Evolutionary conservation across 352 stramenopile species (phyloP).

Genomic region (Pythium rhizo-oryzae): DNA sequence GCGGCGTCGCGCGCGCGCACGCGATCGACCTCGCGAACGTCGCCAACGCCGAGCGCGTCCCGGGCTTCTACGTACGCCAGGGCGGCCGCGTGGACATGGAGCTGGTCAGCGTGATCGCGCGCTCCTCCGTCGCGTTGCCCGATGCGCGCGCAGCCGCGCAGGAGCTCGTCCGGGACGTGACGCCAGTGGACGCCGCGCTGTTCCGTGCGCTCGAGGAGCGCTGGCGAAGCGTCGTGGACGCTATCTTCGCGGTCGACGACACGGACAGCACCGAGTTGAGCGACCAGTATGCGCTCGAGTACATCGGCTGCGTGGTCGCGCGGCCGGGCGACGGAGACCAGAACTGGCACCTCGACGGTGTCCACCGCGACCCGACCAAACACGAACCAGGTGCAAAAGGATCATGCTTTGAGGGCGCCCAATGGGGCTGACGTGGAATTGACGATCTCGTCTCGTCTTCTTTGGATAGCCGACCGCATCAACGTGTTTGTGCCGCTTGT

Average conservation of each 20-base stretch:
- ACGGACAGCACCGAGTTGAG: background rate
- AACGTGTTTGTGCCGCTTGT: conserved; percentile 81
- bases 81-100: conserved; percentile 78
- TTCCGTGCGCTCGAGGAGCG: conserved; percentile 10
- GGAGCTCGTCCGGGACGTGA: conserved; percentile 7
- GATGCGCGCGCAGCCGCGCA: background rate
- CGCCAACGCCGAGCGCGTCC: conserved; percentile 53
- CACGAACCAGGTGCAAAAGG: conserved; percentile 53
- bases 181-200: conserved; percentile 9
- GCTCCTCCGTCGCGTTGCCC: background rate
- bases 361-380: conserved; percentile 50
- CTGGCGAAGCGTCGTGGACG: conserved; percentile 12
- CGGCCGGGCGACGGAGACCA: conserved; percentile 61
- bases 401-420: background rate
- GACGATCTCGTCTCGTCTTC: background rate
- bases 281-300: conserved; percentile 45
- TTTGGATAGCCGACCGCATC: conserved; percentile 54
- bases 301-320: conserved; percentile 71
- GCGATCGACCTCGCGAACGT: conserved; percentile 18
- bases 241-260: conserved; percentile 12
- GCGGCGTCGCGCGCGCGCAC: conserved; percentile 40
- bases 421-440: background rate
- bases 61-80: conserved; percentile 72
- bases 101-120: conserved; percentile 25
- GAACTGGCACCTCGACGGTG: conserved; percentile 83